Percentiles rank a stretch among this genome's conserved stretches.
Evolutionary conservation across 2,329 filamentous ascomycete genomes (phyloP).

Genomic region (Coleophoma crateriformis): DNA sequence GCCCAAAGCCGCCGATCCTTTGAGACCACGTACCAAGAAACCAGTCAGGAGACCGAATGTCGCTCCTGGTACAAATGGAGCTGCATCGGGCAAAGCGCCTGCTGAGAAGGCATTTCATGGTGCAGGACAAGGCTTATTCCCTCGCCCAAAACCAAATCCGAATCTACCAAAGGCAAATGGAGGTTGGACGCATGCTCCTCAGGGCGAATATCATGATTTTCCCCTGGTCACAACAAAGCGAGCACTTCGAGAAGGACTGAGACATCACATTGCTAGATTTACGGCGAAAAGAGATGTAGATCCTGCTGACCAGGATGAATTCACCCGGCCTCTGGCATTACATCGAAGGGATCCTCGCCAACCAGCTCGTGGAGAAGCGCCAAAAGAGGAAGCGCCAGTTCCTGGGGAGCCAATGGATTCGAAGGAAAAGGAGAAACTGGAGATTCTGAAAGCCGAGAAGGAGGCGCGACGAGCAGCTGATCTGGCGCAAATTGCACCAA

Average conservation of each 20-base stretch:
- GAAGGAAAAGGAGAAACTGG: slow-evolving; percentile 57
- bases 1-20: slow-evolving; percentile 51
- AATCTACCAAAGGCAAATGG: slow-evolving; percentile 42
- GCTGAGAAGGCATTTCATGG: slow-evolving; percentile 13
- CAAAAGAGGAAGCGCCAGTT: slow-evolving; percentile 50
- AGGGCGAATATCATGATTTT: slow-evolving; percentile 41
- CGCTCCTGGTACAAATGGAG: slow-evolving; percentile 16
- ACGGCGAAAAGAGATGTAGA: slow-evolving; percentile 58
- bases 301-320: slow-evolving; percentile 65
- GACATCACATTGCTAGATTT: slow-evolving; percentile 85
- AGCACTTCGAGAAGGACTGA: slow-evolving; percentile 70
- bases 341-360: slow-evolving; percentile 83
- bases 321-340: slow-evolving; percentile 80
- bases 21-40: slow-evolving; percentile 54
- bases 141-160: slow-evolving; percentile 18
- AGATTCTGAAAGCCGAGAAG: slow-evolving; percentile 70
- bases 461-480: slow-evolving; percentile 84
- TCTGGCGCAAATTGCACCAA: slow-evolving; percentile 87
- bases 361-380: slow-evolving; percentile 55
- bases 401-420: slow-evolving; percentile 40
- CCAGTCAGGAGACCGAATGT: slow-evolving; percentile 31
- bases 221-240: slow-evolving; percentile 82
- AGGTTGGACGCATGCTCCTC: slow-evolving; percentile 52
- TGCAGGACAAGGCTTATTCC: slow-evolving; percentile 2
- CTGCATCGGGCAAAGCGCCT: slow-evolving; percentile 10